Evolutionary conservation across 2,329 filamentous ascomycete species (phyloP), one percentile per base, ranked within the genome.

Genomic region (Rhynchosporium agropyri): DNA sequence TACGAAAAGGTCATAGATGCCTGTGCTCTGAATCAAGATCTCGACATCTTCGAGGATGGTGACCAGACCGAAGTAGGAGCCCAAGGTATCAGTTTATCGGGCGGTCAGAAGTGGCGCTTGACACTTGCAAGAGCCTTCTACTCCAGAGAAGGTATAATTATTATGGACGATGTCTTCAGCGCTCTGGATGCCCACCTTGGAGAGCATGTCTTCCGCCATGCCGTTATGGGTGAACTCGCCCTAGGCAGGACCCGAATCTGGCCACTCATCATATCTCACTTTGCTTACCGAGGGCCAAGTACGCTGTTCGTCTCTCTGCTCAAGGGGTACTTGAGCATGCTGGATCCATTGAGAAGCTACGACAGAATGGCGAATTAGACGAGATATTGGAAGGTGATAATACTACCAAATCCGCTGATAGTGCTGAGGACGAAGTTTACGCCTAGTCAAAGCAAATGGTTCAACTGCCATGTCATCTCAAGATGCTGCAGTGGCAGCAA

Each of bases 131-230:
- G 91, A 58, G 90, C 90, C 1, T 79, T 94, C 28, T 94, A 94
- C 75, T 92, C 89, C 2, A 81, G 89, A 15, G 89, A 89, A 0
- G 86, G 88, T 0, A 86, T 92, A 58, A 78, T 95, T 3, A 78
- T 94, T n/a, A 81, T 94, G 71, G 91, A 95, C 73, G 91, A 95
- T 71, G 89, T 93, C 38, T 92, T 95, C 73, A 90, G 87, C 70
- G 70, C 91, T 15, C 84, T 94, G 6, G 91, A 95, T 74, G 88
- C 89, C 5, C 89, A 92, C 71, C 90, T 92, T 50, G 90, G 90
- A 8, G 84, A 88, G 42, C 87, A 92, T 68, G 88, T 93, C 51
- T 91, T 89, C 67, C 88, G 92, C 64, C 82, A 90, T 63, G 91
- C 88, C 62, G 78, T 93, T 2, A 86, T 83, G 1, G 90, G 90